Conservation (phyloP, 129 eudicot genomes). For the Lactuca sativa region DNA sequence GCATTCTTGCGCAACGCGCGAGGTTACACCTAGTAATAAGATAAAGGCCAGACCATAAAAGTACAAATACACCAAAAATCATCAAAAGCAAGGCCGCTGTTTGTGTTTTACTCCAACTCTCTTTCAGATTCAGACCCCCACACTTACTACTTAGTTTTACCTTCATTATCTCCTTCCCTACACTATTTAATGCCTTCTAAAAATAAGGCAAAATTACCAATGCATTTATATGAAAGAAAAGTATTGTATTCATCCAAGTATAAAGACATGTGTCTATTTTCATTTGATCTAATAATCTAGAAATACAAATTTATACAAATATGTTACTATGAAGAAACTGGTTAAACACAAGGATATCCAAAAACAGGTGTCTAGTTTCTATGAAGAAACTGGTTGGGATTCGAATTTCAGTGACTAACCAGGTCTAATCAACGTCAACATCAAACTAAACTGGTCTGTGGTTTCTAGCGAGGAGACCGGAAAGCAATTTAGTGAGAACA, state of each 20-base stretch:
- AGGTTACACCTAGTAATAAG: too few relatives aligned
- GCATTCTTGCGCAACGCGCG: too few relatives aligned
- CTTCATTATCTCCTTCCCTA: conserved; percentile 36
- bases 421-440: too few relatives aligned
- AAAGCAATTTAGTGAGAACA: too few relatives aligned
- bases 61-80: conserved; percentile 22
- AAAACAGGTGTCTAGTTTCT: too few relatives aligned
- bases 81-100: conserved; percentile 28
- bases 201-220: conserved; percentile 4
- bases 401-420: too few relatives aligned
- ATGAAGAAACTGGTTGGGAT: too few relatives aligned
- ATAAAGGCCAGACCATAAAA: conserved; percentile 33
- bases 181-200: conserved; percentile 18
- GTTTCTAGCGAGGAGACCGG: too few relatives aligned
- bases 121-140: conserved; percentile 13
- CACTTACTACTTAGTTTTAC: conserved; percentile 1
- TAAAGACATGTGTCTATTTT: not conserved
- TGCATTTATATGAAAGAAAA: not conserved
- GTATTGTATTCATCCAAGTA: conserved; percentile 1
- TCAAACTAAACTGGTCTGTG: too few relatives aligned
- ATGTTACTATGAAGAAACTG: too few relatives aligned
- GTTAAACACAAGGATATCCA: too few relatives aligned
- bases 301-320: too few relatives aligned
- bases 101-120: conserved; percentile 25
- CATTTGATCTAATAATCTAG: not conserved